A percentile compares a stretch with the other conserved stretches of the same genome.
phyloP scores from a whole-genome alignment of 2,329 filamentous ascomycete species.

The Trichoderma citrinoviride region DNA sequence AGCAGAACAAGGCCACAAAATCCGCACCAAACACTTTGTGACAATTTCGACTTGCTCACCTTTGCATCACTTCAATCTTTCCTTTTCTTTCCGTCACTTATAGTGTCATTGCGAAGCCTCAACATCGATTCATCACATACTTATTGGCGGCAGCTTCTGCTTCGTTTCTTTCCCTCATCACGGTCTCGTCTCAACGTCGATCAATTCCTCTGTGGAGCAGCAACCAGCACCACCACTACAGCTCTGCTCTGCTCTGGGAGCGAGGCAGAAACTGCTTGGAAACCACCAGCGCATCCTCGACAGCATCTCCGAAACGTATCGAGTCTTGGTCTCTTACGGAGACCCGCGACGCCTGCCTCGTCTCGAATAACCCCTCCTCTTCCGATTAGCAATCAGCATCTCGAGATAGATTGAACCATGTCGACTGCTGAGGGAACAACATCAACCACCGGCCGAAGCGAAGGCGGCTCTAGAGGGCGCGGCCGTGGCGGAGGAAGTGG shows the following conservation, averaged over 20 bases:
- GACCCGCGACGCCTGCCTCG: background rate
- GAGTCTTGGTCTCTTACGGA: background rate
- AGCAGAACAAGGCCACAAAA: constrained; percentile 7
- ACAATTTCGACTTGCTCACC: background rate
- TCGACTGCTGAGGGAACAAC: constrained; percentile 3
- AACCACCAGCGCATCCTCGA: background rate
- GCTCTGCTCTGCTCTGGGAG: background rate
- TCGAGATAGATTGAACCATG: background rate
- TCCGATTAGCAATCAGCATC: background rate
- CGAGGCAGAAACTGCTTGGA: background rate
- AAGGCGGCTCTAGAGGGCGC: constrained; percentile 39
- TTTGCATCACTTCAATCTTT: background rate
- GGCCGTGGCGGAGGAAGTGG: constrained; percentile 46
- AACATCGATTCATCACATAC: background rate
- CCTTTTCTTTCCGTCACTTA: background rate
- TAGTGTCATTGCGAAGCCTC: background rate
- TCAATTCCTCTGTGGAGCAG: background rate
- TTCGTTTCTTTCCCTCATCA: background rate
- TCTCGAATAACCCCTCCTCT: background rate
- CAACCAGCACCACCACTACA: background rate
- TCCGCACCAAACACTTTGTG: background rate
- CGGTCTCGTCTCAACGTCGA: background rate
- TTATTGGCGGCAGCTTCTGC: background rate
- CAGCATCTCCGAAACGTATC: background rate
- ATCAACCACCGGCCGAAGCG: constrained; percentile 28